Evolutionary conservation across 2,329 filamentous ascomycete species (phyloP).

Genomic region (Parastagonospora nodorum): DNA sequence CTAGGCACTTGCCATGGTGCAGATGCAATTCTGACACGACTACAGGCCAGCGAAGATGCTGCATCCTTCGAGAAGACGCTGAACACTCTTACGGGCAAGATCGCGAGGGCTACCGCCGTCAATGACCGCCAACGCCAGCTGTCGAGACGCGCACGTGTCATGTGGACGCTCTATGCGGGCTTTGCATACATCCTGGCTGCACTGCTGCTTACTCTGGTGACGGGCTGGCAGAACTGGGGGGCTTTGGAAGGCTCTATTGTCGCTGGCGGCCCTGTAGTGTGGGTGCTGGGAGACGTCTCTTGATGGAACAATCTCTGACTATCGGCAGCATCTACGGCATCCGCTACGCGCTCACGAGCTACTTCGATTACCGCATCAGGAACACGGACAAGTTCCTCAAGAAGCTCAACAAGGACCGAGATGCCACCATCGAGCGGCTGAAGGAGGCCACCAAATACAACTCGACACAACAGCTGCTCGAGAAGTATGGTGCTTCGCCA

Average conservation of each 20-base stretch:
- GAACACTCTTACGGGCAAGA: slow-evolving; percentile 79
- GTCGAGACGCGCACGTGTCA: slow-evolving; percentile 77
- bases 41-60: slow-evolving; percentile 77
- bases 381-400: slow-evolving; percentile 72
- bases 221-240: slow-evolving; percentile 81
- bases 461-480: slow-evolving; percentile 86
- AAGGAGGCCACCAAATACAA: slow-evolving; percentile 97
- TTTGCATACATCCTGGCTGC: slow-evolving; percentile 89
- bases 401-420: slow-evolving; percentile 75
- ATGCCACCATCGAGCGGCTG: slow-evolving; percentile 88
- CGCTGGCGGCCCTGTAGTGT: slow-evolving; percentile 78
- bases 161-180: slow-evolving; percentile 87
- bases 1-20: background rate
- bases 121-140: slow-evolving; percentile 75
- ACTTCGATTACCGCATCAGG: slow-evolving; percentile 82
- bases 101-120: slow-evolving; percentile 71
- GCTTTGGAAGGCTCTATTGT: slow-evolving; percentile 78
- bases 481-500: slow-evolving; percentile 80
- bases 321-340: slow-evolving; percentile 75
- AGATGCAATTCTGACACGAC: slow-evolving; percentile 14
- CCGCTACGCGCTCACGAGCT: slow-evolving; percentile 67
- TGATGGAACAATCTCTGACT: slow-evolving; percentile 15
- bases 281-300: slow-evolving; percentile 37
- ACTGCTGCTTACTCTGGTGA: slow-evolving; percentile 80
- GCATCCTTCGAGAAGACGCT: slow-evolving; percentile 93